A percentile compares a stretch with the other conserved stretches of the same genome.
Conservation (phyloP, 2,329 filamentous ascomycete species). For the Rasamsonia emersonii region DNA sequence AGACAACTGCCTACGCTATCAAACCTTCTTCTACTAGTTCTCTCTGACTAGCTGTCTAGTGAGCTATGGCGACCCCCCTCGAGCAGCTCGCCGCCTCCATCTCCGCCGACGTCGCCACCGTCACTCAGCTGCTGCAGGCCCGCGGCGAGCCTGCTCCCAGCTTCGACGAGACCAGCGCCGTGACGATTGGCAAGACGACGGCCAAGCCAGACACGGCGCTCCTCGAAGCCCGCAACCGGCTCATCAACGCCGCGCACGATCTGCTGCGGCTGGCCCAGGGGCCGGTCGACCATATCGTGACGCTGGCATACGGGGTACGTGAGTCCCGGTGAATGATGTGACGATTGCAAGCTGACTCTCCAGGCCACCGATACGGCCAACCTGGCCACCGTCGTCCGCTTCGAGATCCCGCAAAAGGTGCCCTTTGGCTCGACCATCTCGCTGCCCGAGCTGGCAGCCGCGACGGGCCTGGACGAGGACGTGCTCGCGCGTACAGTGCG, state of each 20-base stretch:
- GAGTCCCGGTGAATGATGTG: neutral
- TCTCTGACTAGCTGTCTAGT: neutral
- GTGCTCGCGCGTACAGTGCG: conserved; percentile 1
- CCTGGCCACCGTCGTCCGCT: neutral
- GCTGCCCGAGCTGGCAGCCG: neutral
- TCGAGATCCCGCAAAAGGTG: conserved; percentile 3
- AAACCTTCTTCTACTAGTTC: neutral
- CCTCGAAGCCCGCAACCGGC: neutral
- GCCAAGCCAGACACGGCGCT: neutral
- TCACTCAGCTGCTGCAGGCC: neutral
- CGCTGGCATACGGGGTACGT: conserved; percentile 2
- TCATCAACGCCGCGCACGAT: conserved; percentile 1
- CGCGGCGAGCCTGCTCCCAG: neutral
- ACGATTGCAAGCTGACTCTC: neutral
- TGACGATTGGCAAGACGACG: neutral
- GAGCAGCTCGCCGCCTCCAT: neutral
- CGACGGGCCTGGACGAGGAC: neutral
- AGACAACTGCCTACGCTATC: too few relatives aligned
- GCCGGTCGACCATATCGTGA: neutral
- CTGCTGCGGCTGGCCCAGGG: neutral
- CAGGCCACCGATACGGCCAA: conserved; percentile 4
- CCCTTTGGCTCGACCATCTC: conserved; percentile 1
- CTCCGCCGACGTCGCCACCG: neutral
- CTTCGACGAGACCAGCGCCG: neutral
- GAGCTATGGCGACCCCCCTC: neutral